Conservation (phyloP, 352 stramenopile species). For the Peronospora farinosa region DNA sequence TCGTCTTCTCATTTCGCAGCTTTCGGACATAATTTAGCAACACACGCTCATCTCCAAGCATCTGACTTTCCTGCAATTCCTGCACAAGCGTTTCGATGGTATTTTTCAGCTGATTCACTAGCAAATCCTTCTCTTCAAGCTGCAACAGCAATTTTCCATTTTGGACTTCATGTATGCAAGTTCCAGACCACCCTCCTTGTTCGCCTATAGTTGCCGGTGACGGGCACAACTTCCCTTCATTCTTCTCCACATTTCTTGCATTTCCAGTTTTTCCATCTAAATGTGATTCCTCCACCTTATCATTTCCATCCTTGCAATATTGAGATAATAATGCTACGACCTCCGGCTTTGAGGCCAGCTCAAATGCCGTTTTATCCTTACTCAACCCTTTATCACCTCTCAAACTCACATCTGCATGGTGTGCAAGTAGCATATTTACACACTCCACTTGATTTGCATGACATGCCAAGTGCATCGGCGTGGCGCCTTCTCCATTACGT, state of each 20-base stretch:
- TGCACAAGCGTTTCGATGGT: conserved; percentile 74
- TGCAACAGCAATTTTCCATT: conserved; percentile 42
- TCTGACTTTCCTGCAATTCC: conserved; percentile 67
- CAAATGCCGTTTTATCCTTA: conserved; percentile 47
- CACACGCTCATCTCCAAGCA: conserved; percentile 70
- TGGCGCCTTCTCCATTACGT: conserved; percentile 64
- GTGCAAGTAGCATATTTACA: conserved; percentile 41
- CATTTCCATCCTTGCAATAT: background rate
- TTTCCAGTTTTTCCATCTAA: background rate
- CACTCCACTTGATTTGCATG: conserved; percentile 49
- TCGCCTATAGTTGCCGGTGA: background rate
- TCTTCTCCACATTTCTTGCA: background rate
- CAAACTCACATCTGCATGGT: conserved; percentile 39
- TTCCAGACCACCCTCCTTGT: conserved; percentile 5
- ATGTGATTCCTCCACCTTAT: background rate
- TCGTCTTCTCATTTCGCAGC: conserved; percentile 65
- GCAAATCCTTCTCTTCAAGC: conserved; percentile 78
- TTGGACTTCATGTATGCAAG: conserved; percentile 26
- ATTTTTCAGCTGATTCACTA: conserved; percentile 72
- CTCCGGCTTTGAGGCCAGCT: conserved; percentile 47
- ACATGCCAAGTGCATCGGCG: conserved; percentile 69
- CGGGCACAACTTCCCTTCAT: conserved; percentile 3
- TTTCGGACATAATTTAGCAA: conserved; percentile 84
- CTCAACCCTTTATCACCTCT: conserved; percentile 43
- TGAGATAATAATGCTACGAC: conserved; percentile 36